Percentiles rank a stretch among this genome's conserved stretches.
phyloP scores from a whole-genome alignment of 495 filamentous ascomycete species.

The Neurospora sp. region DNA sequence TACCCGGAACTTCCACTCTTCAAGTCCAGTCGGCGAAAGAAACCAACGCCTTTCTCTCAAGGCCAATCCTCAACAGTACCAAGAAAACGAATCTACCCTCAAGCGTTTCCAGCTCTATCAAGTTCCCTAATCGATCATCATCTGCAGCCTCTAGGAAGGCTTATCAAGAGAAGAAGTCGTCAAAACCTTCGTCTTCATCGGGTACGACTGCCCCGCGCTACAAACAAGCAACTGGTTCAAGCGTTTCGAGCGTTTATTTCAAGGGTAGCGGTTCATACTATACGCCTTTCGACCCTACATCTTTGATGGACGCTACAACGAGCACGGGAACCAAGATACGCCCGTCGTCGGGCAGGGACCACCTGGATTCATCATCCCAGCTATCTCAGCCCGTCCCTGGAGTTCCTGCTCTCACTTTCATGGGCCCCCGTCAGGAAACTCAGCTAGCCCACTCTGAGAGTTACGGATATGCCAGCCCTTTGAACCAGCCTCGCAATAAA shows the following conservation, averaged over 20 bases:
- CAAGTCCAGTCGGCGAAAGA: neutral
- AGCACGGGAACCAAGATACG: neutral
- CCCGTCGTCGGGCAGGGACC: neutral
- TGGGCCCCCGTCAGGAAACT: neutral
- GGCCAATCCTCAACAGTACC: neutral
- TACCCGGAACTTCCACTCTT: neutral
- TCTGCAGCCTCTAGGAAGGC: neutral
- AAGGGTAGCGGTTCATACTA: neutral
- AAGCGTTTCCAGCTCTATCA: neutral
- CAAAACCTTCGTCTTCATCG: neutral
- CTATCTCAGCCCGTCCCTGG: neutral
- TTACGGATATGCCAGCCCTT: neutral
- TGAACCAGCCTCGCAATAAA: neutral
- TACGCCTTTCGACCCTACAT: neutral
- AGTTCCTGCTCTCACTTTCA: neutral
- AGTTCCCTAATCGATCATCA: neutral
- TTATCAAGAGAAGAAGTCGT: neutral
- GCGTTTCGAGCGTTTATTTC: neutral
- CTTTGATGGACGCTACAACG: neutral
- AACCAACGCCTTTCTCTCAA: neutral
- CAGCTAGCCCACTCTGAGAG: neutral
- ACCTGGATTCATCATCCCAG: neutral
- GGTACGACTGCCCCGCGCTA: neutral
- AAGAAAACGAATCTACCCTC: neutral
- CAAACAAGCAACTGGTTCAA: neutral